These are phyloP conservation scores for Salix purpurea DNA, from an alignment of 345 rosid genomes.

Conservation along the genomic window DNA sequence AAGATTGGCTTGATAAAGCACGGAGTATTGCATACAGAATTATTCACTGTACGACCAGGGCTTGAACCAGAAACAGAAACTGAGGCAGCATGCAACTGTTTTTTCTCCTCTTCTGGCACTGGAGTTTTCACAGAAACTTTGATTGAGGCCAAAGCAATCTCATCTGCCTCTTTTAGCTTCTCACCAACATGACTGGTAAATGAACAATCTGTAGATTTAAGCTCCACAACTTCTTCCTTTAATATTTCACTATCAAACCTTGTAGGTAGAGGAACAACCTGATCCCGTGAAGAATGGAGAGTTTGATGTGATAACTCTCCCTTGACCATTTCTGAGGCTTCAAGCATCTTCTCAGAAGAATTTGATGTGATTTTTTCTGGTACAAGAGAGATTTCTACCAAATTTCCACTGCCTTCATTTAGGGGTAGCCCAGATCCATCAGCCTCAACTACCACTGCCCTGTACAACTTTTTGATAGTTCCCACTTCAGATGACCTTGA, in stretches of 20 bases:
- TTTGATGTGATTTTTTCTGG: slow-evolving; percentile 38
- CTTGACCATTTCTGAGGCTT: slow-evolving; percentile 29
- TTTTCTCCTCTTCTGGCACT: slow-evolving; percentile 24
- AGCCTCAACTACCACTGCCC: slow-evolving; percentile 62
- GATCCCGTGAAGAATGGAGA: slow-evolving; percentile 14
- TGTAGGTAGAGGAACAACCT: slow-evolving; percentile 12
- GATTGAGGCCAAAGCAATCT: slow-evolving; percentile 17
- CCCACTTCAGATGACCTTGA: slow-evolving; percentile 53
- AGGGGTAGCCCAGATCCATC: slow-evolving; percentile 43
- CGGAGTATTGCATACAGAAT: slow-evolving; percentile 27
- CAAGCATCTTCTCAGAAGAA: slow-evolving; percentile 25
- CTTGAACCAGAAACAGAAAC: slow-evolving; percentile 24
- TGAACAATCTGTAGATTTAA: slow-evolving; percentile 22
- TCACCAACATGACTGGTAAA: background rate
- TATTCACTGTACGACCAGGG: slow-evolving; percentile 17
- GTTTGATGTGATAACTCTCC: slow-evolving; percentile 23
- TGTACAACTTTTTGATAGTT: slow-evolving; percentile 52
- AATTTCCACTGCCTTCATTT: slow-evolving; percentile 39
- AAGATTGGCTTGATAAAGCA: slow-evolving; percentile 47
- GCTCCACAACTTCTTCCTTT: slow-evolving; percentile 17
- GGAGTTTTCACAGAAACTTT: slow-evolving; percentile 20
- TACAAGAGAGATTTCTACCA: slow-evolving; percentile 58
- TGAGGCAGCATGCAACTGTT: slow-evolving; percentile 28
- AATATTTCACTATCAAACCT: slow-evolving; percentile 4
- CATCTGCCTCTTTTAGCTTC: slow-evolving; percentile 19